phyloP scores from a whole-genome alignment of 139 green algal species.

The Haematococcus sp. region DNA sequence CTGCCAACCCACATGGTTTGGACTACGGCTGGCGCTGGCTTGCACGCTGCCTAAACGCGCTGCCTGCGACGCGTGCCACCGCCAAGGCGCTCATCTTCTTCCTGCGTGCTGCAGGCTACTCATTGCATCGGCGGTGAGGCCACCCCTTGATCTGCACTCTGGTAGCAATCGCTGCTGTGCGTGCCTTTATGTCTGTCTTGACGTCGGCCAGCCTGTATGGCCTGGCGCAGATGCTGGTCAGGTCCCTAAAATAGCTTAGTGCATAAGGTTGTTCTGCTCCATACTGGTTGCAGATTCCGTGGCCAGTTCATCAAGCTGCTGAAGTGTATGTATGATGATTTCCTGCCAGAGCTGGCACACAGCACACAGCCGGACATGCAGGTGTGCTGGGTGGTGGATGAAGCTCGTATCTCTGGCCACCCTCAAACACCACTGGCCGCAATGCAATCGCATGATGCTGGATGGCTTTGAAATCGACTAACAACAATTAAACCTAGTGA shows the following conservation, averaged over 20 bases:
- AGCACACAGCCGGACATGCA: slow-evolving; percentile 21
- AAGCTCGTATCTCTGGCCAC: not conserved
- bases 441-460: not conserved
- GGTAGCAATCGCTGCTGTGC: too few relatives aligned
- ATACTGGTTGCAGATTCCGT: slow-evolving; percentile 32
- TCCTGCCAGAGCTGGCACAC: slow-evolving; percentile 44
- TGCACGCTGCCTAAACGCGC: slow-evolving; percentile 54
- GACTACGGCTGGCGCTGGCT: slow-evolving; percentile 57
- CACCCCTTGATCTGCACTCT: too few relatives aligned
- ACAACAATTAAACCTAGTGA: too few relatives aligned
- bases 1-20: slow-evolving; percentile 46
- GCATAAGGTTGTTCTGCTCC: too few relatives aligned
- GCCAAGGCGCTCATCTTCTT: slow-evolving; percentile 64
- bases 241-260: too few relatives aligned
- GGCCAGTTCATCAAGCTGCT: slow-evolving; percentile 67
- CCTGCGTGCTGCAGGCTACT: slow-evolving; percentile 50
- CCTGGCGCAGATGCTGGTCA: too few relatives aligned
- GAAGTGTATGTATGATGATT: slow-evolving; percentile 39
- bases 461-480: too few relatives aligned
- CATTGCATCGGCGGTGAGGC: slow-evolving; percentile 34
- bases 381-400: not conserved
- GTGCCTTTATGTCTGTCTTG: too few relatives aligned
- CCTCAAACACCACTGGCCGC: not conserved
- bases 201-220: too few relatives aligned
- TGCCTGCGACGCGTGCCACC: slow-evolving; percentile 57